Base-by-base conservation (phyloP, 1,139 yeast genomes). In the Taphrina wiesneri region DNA sequence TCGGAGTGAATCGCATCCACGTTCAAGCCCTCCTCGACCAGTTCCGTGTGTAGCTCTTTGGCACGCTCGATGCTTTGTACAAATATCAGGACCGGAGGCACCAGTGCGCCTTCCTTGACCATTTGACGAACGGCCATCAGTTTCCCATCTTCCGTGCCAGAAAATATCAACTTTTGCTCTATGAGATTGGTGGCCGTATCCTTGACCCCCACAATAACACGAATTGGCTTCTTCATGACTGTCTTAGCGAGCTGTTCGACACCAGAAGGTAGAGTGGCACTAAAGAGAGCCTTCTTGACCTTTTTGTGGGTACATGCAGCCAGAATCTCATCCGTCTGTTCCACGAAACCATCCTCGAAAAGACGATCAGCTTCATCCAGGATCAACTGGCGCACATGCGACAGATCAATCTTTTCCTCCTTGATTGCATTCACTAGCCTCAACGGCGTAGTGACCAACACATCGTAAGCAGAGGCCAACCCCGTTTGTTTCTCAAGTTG, bases 1-100 rank as follows among this genome's bases (percentile, higher is more conserved):
- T 93, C 99, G 1, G 98, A 96, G 74, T 95, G 98, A 56, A 95
- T 91, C 23, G 90, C 97, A 74, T 93, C 99, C 54, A 93, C 97
- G 72, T 91, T 92, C 70, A 95, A 79, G 71, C 87, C 88, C 75
- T 95, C 99, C 75, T 92, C 93, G 66, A 92, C 78, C 71, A 95
- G 80, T 75, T 95, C 99, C 74, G 92, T 96, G 76, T 87, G 92
- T 63, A 95, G 80, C 0, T 98, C 97, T 76, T 93, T 93, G 25
- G 99, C 98, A 77, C 99, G 86, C 46, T 89, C 85, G 70, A 93
- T 89, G 56, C 96, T 87, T 77, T 95, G 99, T 69, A 93, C 83
- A 75, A 95, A 95, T 51, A 95, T 90, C 47, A 95, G 84, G 7
- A 91, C 90, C 0, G 99, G 99, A 0, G 99, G 99, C 72, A 86